Percentiles rank a stretch among this genome's conserved stretches.
Conservation (phyloP, 805 yeast genomes). For the Torulaspora delbrueckii region DNA sequence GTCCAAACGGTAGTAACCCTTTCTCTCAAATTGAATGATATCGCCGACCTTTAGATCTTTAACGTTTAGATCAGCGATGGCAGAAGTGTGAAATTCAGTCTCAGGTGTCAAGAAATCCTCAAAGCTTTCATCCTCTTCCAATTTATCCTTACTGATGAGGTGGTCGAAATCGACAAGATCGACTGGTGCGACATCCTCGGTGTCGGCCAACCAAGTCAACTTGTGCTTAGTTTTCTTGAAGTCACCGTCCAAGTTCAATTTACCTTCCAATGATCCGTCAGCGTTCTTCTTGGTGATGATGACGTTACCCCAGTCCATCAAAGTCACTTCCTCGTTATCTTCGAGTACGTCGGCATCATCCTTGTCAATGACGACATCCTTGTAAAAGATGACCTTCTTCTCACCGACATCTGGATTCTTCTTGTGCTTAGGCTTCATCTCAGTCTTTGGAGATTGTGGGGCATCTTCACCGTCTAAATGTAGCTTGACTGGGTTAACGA, state of each 20-base stretch:
- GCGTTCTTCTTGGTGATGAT: slow-evolving; percentile 66
- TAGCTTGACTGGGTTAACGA: slow-evolving; percentile 68
- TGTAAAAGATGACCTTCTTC: slow-evolving; percentile 67
- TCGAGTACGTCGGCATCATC: slow-evolving; percentile 71
- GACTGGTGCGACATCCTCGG: slow-evolving; percentile 63
- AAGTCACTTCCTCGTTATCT: slow-evolving; percentile 89
- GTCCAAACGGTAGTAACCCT: slow-evolving; percentile 90
- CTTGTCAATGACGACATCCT: slow-evolving; percentile 72
- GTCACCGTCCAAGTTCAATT: slow-evolving; percentile 88
- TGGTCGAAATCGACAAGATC: slow-evolving; percentile 91
- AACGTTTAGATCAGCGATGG: slow-evolving; percentile 76
- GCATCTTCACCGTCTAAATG: slow-evolving; percentile 54
- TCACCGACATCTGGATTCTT: slow-evolving; percentile 87
- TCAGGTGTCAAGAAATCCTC: slow-evolving; percentile 85
- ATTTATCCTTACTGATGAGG: slow-evolving; percentile 87
- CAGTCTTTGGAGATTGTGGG: slow-evolving; percentile 57
- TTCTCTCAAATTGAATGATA: slow-evolving; percentile 91
- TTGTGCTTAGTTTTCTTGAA: slow-evolving; percentile 95
- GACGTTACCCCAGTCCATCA: slow-evolving; percentile 99
- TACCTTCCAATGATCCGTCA: slow-evolving; percentile 67
- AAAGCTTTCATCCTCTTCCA: slow-evolving; percentile 90
- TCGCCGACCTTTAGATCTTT: slow-evolving; percentile 76
- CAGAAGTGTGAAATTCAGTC: slow-evolving; percentile 77
- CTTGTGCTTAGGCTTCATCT: slow-evolving; percentile 88
- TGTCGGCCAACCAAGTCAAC: slow-evolving; percentile 88